phyloP scores from a whole-genome alignment of 148 eudicot genomes.

The Drosera capensis region DNA sequence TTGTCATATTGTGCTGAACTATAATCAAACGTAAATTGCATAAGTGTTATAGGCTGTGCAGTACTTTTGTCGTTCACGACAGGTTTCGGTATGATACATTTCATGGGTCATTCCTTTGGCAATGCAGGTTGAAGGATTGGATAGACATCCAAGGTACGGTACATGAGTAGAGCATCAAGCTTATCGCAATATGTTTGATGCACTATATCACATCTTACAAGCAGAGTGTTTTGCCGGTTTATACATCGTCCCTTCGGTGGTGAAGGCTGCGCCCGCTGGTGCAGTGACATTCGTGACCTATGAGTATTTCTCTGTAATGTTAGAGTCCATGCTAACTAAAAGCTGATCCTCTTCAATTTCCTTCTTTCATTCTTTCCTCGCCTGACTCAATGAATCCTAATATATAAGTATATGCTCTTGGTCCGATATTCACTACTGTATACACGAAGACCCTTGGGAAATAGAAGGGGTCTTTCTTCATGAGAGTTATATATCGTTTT shows the following conservation, averaged over 20 bases:
- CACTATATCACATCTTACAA: slow-evolving; percentile 36
- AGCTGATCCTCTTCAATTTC: slow-evolving; percentile 1
- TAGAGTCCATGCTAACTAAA: slow-evolving; percentile 51
- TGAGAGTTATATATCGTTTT: too few species aligned
- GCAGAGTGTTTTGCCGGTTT: slow-evolving; percentile 81
- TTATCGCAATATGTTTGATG: slow-evolving; percentile 63
- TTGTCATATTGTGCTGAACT: background rate
- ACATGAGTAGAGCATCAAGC: slow-evolving; percentile 67
- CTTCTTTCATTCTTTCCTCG: background rate
- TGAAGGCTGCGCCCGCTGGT: slow-evolving; percentile 95
- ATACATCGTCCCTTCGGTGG: slow-evolving; percentile 73
- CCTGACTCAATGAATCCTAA: background rate
- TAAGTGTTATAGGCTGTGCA: background rate
- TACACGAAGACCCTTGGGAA: slow-evolving; percentile 7
- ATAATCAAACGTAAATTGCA: background rate
- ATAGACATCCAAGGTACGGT: slow-evolving; percentile 68
- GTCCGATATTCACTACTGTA: background rate
- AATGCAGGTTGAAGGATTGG: slow-evolving; percentile 74
- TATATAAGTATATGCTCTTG: background rate
- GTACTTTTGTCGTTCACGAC: background rate
- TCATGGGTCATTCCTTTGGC: background rate
- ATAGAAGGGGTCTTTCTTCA: background rate
- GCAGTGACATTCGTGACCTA: slow-evolving; percentile 95
- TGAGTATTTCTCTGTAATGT: slow-evolving; percentile 69
- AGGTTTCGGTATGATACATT: background rate